Evolutionary conservation across 2,329 filamentous ascomycete genomes (phyloP), one percentile per base, ranked within the genome.

Genomic region (Leptographium procerum): DNA sequence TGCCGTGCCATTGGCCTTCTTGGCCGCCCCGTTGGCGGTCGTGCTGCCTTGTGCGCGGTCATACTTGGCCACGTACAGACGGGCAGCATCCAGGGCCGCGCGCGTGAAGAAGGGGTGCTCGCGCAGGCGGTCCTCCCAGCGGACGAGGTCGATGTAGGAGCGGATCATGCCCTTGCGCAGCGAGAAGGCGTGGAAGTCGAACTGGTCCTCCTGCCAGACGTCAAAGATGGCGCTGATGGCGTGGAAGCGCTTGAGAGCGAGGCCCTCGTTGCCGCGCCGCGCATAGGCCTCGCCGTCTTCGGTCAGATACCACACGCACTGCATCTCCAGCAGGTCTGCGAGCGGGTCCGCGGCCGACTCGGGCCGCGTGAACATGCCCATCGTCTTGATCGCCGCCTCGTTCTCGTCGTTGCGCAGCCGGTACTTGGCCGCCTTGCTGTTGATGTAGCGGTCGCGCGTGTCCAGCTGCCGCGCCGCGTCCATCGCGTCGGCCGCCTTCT

Each of bases 121-220:
- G 57, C 91, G 86, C 51, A 97, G 74, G 61, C 85, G 84, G 69
- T 99, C 91, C 70, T 97, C 92, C 95, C 94, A 99, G 65, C 88
- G 84, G 52, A 99, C 80, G 90, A 99, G 96, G 66, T 96, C 91
- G 47, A 99, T 78, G 69, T 99, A 99, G 1, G 94, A 89, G 59
- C 92, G 81, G 61, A 97, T 89, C 77, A 96, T 92, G 16, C 95
- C 95, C 72, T 97, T 99, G 24, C 94, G 81, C n/a, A 99, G 77
- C 24, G 91, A 96, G 73, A 99, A 99, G 70, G 85, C 90, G 77
- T 99, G 95, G 77, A 99, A 99, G 70, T 99, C 94, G 67, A 97
- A 96, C 68, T 99, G 94, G 66, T 99, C 94, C 70, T 99, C 95
- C 69, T 95, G 88, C 94, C 94, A 99, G 24, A 90, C 85, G 64